A percentile compares a stretch with the other conserved stretches of the same genome.
These are phyloP conservation scores for Lipomyces japonicus DNA, from an alignment of 805 yeast genomes.

Conservation along the genomic window DNA sequence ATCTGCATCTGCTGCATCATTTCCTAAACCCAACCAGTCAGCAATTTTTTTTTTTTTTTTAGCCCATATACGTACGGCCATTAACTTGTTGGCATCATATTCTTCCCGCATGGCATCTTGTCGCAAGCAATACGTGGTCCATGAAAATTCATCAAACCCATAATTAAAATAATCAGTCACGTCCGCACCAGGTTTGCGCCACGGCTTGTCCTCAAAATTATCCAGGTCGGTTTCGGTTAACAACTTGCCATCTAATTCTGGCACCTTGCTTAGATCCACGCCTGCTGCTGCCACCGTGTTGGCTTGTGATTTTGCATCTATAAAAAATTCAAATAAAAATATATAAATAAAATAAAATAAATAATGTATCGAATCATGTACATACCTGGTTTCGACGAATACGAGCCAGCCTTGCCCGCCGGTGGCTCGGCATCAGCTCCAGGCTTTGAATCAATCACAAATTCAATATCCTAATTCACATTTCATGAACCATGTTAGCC, in stretches of 20 bases:
- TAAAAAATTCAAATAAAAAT: too few relatives aligned
- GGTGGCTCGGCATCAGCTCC: slow-evolving; percentile 36
- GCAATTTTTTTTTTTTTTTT: neutral
- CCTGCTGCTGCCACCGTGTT: slow-evolving; percentile 29
- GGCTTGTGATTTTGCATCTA: slow-evolving; percentile 2
- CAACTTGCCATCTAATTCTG: slow-evolving; percentile 74
- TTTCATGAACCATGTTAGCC: neutral
- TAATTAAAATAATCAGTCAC: slow-evolving; percentile 90
- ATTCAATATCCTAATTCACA: slow-evolving; percentile 65
- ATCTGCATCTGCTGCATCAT: slow-evolving; percentile 27
- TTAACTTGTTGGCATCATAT: slow-evolving; percentile 75
- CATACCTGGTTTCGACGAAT: too few relatives aligned
- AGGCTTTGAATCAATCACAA: slow-evolving; percentile 57
- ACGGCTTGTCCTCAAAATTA: slow-evolving; percentile 87
- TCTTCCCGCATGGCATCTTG: slow-evolving; percentile 79
- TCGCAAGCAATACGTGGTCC: slow-evolving; percentile 88
- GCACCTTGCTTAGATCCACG: slow-evolving; percentile 68
- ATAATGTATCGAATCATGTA: too few relatives aligned
- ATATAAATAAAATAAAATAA: too few relatives aligned
- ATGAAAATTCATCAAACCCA: slow-evolving; percentile 93
- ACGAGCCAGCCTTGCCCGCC: slow-evolving; percentile 23
- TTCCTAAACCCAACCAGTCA: slow-evolving; percentile 1
- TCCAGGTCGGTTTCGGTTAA: slow-evolving; percentile 76
- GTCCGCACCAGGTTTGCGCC: slow-evolving; percentile 98
- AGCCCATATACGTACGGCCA: slow-evolving; percentile 37